Base-by-base conservation (phyloP, 2,329 filamentous ascomycete genomes). In the Hymenoscyphus infarciens region DNA sequence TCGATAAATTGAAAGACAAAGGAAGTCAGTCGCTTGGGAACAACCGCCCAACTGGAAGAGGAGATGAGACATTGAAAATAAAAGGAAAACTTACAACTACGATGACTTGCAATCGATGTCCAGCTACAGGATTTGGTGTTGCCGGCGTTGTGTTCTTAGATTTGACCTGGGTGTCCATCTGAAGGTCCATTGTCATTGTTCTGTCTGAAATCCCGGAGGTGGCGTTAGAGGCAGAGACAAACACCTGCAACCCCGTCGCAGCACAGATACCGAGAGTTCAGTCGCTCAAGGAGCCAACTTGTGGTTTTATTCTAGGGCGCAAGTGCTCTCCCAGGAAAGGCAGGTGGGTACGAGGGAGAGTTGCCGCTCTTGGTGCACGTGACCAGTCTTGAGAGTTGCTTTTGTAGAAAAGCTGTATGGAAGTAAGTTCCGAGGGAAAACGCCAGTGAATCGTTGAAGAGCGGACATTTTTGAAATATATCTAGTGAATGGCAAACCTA, bases 31-130 rank as follows among this genome's bases (percentile, higher is more conserved):
- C 39, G 15, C 15, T 42, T n/a, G 7, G 42, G 8, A 49, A 22
- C n/a, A 6, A 42, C n/a, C 5, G 15, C 39, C 15, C 39, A n/a
- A 42, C 15, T 19, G 39, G 15, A 42, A 19, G 39, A n/a, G 38
- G 38, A 45, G 6, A 49, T 13, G 3, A 25, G 6, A 10, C 8
- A 49, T 22, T 10, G 10, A 22, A 49, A 22, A 22, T 1, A 49
- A 49, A 8, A 15, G 13, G 33, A 11, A 22, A 31, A 54, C 62
- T 42, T 53, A 64, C 62, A 49, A 64, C 56, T 52, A 64, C 42
- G 59, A 64, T 64, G 11, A 64, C 62, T 49, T 64, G 35, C 8
- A 64, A 61, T 33, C 38, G 42, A 4, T n/a, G 42, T 22, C 42
- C n/a, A 19, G 6, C 10, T 22, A 5, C 4, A 19, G 19, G 42